A percentile compares a stretch with the other conserved stretches of the same genome.
phyloP scores from a whole-genome alignment of 305 asterid species.

The Caryopteris hybrid region DNA sequence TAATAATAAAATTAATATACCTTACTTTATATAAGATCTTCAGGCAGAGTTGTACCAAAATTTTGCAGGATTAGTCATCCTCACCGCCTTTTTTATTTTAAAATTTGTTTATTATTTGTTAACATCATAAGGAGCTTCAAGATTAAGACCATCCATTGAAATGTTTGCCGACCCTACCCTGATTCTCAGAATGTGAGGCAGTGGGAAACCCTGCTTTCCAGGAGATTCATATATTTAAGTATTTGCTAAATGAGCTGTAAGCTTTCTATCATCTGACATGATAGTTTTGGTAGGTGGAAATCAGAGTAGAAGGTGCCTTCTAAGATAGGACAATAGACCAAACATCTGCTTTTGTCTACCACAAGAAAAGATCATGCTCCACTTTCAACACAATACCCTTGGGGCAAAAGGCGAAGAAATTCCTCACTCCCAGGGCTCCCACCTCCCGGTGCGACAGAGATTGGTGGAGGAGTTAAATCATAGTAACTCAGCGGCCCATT shows the following conservation, averaged over 20 bases:
- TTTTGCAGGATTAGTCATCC: constrained; percentile 36
- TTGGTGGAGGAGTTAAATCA: too few relatives aligned
- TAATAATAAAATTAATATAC: constrained; percentile 20
- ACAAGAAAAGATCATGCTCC: constrained; percentile 23
- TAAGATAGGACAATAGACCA: constrained; percentile 29
- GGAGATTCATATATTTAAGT: background rate
- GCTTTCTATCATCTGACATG: constrained; percentile 1
- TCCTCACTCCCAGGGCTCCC: too few relatives aligned
- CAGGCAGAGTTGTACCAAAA: constrained; percentile 27
- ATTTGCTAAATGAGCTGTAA: background rate
- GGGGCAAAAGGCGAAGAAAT: too few relatives aligned
- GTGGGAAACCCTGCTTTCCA: background rate
- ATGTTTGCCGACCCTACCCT: background rate
- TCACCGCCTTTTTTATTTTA: constrained; percentile 10
- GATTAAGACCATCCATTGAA: background rate
- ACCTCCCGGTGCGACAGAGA: too few relatives aligned
- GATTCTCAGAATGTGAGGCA: background rate
- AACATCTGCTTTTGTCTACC: constrained; percentile 33
- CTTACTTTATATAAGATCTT: constrained; percentile 15
- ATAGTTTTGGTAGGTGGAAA: background rate
- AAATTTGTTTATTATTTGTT: background rate
- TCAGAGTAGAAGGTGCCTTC: constrained; percentile 16
- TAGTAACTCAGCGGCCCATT: too few relatives aligned
- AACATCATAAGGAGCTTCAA: background rate
- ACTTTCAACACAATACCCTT: background rate